Conservation (phyloP, 2,329 filamentous ascomycete genomes). For the Colletotrichum somersetense region DNA sequence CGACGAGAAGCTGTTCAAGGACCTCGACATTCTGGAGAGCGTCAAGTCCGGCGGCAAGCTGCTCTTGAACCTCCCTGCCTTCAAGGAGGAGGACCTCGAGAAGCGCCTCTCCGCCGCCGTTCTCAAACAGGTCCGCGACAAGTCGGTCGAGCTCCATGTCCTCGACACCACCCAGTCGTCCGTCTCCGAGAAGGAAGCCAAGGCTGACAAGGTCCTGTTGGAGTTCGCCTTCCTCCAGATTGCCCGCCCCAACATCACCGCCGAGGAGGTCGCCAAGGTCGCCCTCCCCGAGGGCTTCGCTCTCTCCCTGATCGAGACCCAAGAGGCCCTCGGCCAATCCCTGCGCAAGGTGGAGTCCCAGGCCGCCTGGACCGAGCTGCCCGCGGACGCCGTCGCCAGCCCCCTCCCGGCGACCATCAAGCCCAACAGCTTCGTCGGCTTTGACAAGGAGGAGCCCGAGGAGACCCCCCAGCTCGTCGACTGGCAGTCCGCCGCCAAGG, state of each 20-base stretch:
- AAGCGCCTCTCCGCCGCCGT: constrained; percentile 82
- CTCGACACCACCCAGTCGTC: constrained; percentile 79
- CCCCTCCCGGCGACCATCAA: constrained; percentile 74
- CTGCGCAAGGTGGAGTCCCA: constrained; percentile 82
- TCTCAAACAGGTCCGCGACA: constrained; percentile 78
- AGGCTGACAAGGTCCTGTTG: constrained; percentile 74
- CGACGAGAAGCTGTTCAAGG: constrained; percentile 80
- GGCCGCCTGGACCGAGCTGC: constrained; percentile 81
- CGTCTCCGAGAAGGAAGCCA: constrained; percentile 74
- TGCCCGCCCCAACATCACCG: constrained; percentile 74
- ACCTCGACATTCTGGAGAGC: constrained; percentile 79
- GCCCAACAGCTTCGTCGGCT: constrained; percentile 84
- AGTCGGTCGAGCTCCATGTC: constrained; percentile 78
- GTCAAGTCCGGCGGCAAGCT: constrained; percentile 79
- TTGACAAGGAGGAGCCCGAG: constrained; percentile 82
- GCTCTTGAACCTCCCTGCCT: constrained; percentile 80
- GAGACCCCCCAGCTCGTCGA: constrained; percentile 73
- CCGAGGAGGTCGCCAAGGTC: constrained; percentile 75
- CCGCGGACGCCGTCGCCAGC: constrained; percentile 67
- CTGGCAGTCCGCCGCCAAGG: constrained; percentile 89
- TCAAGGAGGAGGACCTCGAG: constrained; percentile 91
- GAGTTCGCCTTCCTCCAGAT: constrained; percentile 88
- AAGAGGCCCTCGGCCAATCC: constrained; percentile 76
- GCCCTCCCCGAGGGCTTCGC: constrained; percentile 66
- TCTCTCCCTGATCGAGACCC: constrained; percentile 64